phyloP scores from a whole-genome alignment of 2,329 filamentous ascomycete genomes.

The Phoma sp. region DNA sequence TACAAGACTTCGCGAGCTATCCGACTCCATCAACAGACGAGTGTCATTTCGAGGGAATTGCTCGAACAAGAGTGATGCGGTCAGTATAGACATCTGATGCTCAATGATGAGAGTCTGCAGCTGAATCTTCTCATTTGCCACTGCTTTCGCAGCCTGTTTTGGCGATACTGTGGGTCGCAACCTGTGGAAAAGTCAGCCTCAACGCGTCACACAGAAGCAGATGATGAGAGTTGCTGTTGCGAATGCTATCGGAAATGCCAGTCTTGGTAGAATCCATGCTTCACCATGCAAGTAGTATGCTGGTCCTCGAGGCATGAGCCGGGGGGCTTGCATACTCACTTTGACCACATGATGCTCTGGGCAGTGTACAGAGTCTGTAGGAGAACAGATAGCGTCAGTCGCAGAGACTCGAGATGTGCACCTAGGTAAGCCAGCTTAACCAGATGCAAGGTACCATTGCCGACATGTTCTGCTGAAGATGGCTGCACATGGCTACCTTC shows the following conservation, averaged over 20 bases:
- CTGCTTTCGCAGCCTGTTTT: conserved; percentile 37
- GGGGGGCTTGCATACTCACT: conserved; percentile 29
- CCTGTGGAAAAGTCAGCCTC: conserved; percentile 19
- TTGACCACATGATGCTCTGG: conserved; percentile 47
- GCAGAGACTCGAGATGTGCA: conserved; percentile 44
- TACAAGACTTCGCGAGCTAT: conserved; percentile 38
- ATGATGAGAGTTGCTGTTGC: background rate
- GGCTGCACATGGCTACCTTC: conserved; percentile 6
- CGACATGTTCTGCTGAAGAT: background rate
- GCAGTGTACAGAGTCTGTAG: conserved; percentile 47
- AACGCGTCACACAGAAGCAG: background rate
- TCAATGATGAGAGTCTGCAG: conserved; percentile 48
- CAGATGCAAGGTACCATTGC: background rate
- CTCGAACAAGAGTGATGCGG: conserved; percentile 29
- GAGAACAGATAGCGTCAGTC: conserved; percentile 46
- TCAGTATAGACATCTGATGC: conserved; percentile 46
- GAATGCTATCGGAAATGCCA: background rate
- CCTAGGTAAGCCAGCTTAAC: conserved; percentile 41
- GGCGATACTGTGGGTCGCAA: conserved; percentile 41
- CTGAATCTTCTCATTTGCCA: conserved; percentile 46
- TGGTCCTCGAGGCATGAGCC: background rate
- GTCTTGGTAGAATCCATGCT: background rate
- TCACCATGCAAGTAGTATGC: background rate
- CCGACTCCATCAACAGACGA: conserved; percentile 36
- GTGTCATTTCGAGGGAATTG: conserved; percentile 18